Conservation (phyloP, 2,329 filamentous ascomycete species). For the Lecanicillium sp. region DNA sequence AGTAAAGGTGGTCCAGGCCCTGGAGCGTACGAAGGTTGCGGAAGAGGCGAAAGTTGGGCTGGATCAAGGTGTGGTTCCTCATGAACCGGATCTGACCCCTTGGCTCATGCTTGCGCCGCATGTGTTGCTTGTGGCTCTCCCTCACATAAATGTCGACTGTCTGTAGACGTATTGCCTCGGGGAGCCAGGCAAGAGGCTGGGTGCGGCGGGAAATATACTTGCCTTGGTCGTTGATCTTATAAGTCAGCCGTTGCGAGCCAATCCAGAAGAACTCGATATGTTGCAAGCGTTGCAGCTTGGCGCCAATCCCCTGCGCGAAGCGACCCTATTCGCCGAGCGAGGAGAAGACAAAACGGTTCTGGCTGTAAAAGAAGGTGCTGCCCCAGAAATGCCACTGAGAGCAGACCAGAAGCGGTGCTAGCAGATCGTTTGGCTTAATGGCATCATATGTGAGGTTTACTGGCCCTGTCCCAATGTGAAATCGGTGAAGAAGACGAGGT, state of each 20-base stretch:
- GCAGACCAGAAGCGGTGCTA: slow-evolving; percentile 31
- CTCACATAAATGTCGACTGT: slow-evolving; percentile 32
- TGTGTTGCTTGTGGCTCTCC: slow-evolving; percentile 22
- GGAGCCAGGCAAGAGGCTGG: slow-evolving; percentile 25
- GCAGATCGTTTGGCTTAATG: slow-evolving; percentile 24
- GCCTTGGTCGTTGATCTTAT: slow-evolving; percentile 4
- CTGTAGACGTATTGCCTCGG: slow-evolving; percentile 28
- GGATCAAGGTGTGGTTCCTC: slow-evolving; percentile 20
- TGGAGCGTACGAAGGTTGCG: slow-evolving; percentile 33
- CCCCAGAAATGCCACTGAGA: slow-evolving; percentile 32
- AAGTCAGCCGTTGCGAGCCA: slow-evolving; percentile 26
- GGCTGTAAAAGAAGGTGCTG: slow-evolving; percentile 37
- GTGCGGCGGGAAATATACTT: slow-evolving; percentile 31
- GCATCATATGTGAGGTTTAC: slow-evolving; percentile 24
- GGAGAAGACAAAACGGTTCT: slow-evolving; percentile 44
- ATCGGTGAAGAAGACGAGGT: slow-evolving; percentile 24
- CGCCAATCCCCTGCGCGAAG: slow-evolving; percentile 35
- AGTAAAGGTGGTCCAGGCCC: slow-evolving; percentile 35
- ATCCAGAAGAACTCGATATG: slow-evolving; percentile 36
- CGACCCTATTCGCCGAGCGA: slow-evolving; percentile 43
- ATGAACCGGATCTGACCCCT: slow-evolving; percentile 15
- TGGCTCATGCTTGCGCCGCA: slow-evolving; percentile 30
- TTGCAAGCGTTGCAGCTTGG: slow-evolving; percentile 32
- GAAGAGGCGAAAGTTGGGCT: slow-evolving; percentile 30
- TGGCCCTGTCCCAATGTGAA: slow-evolving; percentile 26